Evolutionary conservation across 495 filamentous ascomycete species (phyloP), one percentile per base, ranked within the genome.

Genomic region (Xylaria bambusicola): DNA sequence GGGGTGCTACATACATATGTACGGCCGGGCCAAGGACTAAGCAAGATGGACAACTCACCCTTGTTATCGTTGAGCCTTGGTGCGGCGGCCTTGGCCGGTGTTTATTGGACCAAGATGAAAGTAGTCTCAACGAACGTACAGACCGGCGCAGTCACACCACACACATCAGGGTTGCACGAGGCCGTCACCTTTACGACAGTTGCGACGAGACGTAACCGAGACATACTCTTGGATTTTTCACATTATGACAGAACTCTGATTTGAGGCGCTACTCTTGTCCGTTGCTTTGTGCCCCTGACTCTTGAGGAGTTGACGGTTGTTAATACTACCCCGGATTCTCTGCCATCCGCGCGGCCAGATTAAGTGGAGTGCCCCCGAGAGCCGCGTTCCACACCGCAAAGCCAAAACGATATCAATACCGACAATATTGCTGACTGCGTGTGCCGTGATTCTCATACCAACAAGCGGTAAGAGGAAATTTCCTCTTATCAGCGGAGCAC

Each of bases 281-380:
- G 13, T 3, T 38, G 6, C 36, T 6, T 38, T 15, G 13, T 38
- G 8, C 13, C 36, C 13, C 13, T 9, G 36, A 38, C 12, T 15
- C 10, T n/a, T n/a, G n/a, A n/a, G 29, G 29, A 52, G 20, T 23
- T 26, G 50, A 31, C 38, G 36, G 36, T 6, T n/a, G 6, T 17
- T 26, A n/a, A 41, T 36, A 41, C 42, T 47, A 44, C 53, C 6
- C 41, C 20, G 1, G 53, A 47, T 24, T 47, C 40, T 56, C 21
- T 48, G 12, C 2, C 21, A 21, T 48, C 17, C 21, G 35, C 21
- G 35, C 35, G 45, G 49, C 33, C 13, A 41, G 17, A 41, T 8
- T 17, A 38, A 49, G 44, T 45, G 42, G 54, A 58, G 38, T 46
- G 13, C 21, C 31, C 56, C 56, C 56, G 56, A 58, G 46, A 58